Base-by-base conservation (phyloP, 2,329 filamentous ascomycete species). In the Diaporthe ilicicola region DNA sequence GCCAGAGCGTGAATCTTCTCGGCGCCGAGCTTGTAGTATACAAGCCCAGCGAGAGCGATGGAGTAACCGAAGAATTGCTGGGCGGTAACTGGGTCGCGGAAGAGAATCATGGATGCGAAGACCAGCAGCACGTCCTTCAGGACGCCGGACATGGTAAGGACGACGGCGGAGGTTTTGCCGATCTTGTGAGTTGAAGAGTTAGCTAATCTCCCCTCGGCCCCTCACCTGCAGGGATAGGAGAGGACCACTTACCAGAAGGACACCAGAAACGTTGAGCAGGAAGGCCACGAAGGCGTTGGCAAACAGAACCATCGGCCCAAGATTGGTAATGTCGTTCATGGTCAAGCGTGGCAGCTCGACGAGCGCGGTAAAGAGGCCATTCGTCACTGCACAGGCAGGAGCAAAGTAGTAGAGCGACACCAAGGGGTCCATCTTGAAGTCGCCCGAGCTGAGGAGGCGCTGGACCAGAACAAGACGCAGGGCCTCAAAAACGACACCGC, bases 371-470 rank as follows among this genome's bases (percentile, higher is more conserved):
- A 93, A 87, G n/a, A 89, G 79, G 76, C 90, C 89, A 83, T 94
- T 94, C 88, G 94, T 93, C 79, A 89, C 82, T 62, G 92, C 92
- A 81, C 92, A 94, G 67, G 93, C 89, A 24, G 92, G 92, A 1
- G 93, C 93, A 77, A 93, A 94, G 85, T 94, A 94, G 87, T 94
- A 94, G 19, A 94, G 88, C 29, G 92, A 94, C 62, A 94, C 92
- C 27, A 94, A 84, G 29, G 92, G 92, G 79, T 94, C 92, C 93
- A 94, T 94, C 88, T 94, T 94, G 88, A 92, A 94, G 81, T 94
- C 92, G 53, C 90, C 87, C 61, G 90, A 92, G 83, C 90, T 93
- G 74, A 94, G 88, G 44, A 94, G 86, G 73, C 90, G 89, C 84
- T 94, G 90, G 64, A 94, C 91, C 89, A 94, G 89, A 83, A 92